phyloP scores from a whole-genome alignment of 2,329 filamentous ascomycete genomes.

The Mollisiaceae sp. region DNA sequence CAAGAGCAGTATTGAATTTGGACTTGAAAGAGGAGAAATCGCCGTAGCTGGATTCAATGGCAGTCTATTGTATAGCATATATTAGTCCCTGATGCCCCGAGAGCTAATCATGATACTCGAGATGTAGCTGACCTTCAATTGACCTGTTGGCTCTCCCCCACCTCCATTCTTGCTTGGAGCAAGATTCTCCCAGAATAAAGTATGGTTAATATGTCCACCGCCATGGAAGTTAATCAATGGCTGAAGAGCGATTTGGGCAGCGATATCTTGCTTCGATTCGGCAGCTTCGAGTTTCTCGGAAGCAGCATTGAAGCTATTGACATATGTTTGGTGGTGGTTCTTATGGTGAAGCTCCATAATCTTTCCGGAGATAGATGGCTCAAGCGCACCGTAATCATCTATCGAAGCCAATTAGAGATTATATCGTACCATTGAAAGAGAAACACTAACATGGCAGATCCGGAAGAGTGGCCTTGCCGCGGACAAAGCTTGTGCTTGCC shows the following conservation, averaged over 20 bases:
- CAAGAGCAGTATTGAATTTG: slow-evolving; percentile 62
- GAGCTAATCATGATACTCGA: background rate
- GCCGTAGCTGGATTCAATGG: slow-evolving; percentile 51
- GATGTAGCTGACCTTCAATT: slow-evolving; percentile 45
- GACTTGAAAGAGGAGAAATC: slow-evolving; percentile 59
- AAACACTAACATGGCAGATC: slow-evolving; percentile 73
- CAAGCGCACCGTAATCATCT: slow-evolving; percentile 98
- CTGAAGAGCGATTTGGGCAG: slow-evolving; percentile 58
- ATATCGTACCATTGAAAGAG: background rate
- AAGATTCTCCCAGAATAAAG: slow-evolving; percentile 73
- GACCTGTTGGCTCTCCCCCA: slow-evolving; percentile 59
- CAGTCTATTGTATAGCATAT: slow-evolving; percentile 32
- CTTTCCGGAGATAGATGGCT: slow-evolving; percentile 80
- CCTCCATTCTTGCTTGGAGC: slow-evolving; percentile 70
- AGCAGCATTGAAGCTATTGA: slow-evolving; percentile 85
- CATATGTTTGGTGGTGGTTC: slow-evolving; percentile 94
- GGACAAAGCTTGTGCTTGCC: slow-evolving; percentile 76
- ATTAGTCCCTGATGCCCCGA: slow-evolving; percentile 2
- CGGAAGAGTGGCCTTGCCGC: slow-evolving; percentile 90
- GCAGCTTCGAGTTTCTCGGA: slow-evolving; percentile 71
- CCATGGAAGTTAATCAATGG: slow-evolving; percentile 70
- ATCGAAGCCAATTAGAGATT: slow-evolving; percentile 17
- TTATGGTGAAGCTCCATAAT: slow-evolving; percentile 97
- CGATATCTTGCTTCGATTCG: slow-evolving; percentile 56
- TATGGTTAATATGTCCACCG: slow-evolving; percentile 70